A percentile compares a stretch with the other conserved stretches of the same genome.
Evolutionary conservation across 2,329 filamentous ascomycete species (phyloP).

Genomic region (Leptographium radiaticola): DNA sequence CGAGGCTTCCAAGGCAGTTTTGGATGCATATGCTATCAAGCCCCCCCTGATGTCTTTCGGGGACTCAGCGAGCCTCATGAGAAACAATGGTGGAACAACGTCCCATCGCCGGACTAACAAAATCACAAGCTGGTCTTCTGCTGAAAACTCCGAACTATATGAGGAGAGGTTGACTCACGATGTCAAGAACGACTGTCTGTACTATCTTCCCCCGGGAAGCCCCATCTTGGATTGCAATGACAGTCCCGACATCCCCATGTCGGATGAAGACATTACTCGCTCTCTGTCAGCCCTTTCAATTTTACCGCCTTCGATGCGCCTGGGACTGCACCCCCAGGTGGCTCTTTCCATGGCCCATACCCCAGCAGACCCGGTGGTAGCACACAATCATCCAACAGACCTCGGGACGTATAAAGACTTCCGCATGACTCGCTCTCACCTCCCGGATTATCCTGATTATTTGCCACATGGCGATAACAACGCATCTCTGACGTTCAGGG

Average conservation of each 20-base stretch:
- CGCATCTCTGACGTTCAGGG: too few relatives aligned
- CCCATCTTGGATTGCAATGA: background rate
- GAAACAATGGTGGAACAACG: background rate
- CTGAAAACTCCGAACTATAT: background rate
- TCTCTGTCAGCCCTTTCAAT: background rate
- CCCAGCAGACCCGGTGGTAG: background rate
- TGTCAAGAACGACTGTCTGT: background rate
- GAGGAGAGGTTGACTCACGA: background rate
- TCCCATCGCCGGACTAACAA: background rate
- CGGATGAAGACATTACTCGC: background rate
- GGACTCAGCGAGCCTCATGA: background rate
- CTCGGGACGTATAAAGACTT: too few relatives aligned
- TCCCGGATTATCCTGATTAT: background rate
- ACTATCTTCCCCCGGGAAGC: background rate
- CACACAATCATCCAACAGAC: rapidly evolving
- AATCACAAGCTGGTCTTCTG: background rate
- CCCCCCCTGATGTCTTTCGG: background rate
- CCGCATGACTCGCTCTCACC: background rate
- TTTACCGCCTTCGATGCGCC: constrained; percentile 1
- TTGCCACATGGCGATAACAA: background rate
- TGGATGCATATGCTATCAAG: background rate
- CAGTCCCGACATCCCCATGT: background rate
- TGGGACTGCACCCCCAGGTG: background rate
- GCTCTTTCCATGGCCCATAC: background rate
- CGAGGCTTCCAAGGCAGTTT: background rate